phyloP scores from a whole-genome alignment of 2,329 filamentous ascomycete genomes.

The Claviceps citrina region DNA sequence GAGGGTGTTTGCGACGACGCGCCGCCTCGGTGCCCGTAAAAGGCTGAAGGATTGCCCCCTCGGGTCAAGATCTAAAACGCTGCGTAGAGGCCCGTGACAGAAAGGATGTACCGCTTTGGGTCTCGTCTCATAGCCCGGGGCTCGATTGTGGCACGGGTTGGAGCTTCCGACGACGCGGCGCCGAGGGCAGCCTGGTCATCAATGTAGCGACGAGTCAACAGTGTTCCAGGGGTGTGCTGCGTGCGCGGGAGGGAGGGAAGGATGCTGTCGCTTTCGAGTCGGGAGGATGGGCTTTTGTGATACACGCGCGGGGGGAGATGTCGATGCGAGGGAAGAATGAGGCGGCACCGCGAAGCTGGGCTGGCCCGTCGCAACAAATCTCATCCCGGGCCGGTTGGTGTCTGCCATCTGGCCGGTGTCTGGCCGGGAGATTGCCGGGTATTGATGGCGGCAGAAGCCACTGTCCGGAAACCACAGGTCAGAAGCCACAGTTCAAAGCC shows the following conservation, averaged over 20 bases:
- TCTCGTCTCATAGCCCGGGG: conserved; percentile 19
- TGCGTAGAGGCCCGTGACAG: conserved; percentile 20
- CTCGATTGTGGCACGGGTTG: background rate
- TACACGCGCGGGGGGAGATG: background rate
- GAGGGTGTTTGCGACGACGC: conserved; percentile 12
- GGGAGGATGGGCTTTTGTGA: background rate
- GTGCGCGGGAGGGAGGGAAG: too few relatives aligned
- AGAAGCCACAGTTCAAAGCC: too few relatives aligned
- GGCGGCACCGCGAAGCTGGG: too few relatives aligned
- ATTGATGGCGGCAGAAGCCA: too few relatives aligned
- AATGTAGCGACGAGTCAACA: background rate
- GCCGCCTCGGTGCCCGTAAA: conserved; percentile 13
- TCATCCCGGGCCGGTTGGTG: background rate
- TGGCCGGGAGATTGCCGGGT: conserved; percentile 5
- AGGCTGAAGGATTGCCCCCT: conserved; percentile 16
- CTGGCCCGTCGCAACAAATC: conserved; percentile 1
- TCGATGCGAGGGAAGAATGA: too few relatives aligned
- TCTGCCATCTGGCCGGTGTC: background rate
- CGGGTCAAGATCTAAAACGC: conserved; percentile 23
- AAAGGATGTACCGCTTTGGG: conserved; percentile 22
- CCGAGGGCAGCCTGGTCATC: background rate
- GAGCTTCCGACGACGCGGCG: background rate
- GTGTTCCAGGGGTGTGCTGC: background rate
- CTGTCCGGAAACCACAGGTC: too few relatives aligned
- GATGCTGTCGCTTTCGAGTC: background rate